phyloP scores from a whole-genome alignment of 2,329 filamentous ascomycete genomes.

The Talaromyces sp. region DNA sequence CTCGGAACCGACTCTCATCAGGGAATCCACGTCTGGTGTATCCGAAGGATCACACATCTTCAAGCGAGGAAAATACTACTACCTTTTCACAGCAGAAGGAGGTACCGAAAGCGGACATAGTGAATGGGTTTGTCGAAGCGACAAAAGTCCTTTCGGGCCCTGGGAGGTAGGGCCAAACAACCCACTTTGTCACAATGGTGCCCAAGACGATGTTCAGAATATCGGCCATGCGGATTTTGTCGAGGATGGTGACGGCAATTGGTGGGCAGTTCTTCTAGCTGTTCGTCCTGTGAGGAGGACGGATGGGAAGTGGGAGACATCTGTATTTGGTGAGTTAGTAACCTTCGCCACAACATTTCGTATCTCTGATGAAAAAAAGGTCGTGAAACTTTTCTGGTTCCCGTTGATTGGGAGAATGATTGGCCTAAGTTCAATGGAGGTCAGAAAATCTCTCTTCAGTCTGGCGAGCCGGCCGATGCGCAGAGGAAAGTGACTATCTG shows the following conservation, averaged over 20 bases:
- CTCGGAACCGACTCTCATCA: slow-evolving; percentile 35
- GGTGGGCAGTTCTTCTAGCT: slow-evolving; percentile 51
- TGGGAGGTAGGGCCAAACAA: slow-evolving; percentile 47
- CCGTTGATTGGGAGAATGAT: slow-evolving; percentile 49
- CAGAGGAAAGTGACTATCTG: not conserved
- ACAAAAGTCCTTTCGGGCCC: slow-evolving; percentile 54
- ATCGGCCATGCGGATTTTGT: slow-evolving; percentile 51
- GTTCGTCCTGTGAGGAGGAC: slow-evolving; percentile 31
- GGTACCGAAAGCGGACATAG: slow-evolving; percentile 59
- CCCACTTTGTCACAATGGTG: not conserved
- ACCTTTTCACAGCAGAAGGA: slow-evolving; percentile 53
- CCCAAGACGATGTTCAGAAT: slow-evolving; percentile 48
- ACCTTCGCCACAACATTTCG: not conserved
- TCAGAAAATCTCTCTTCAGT: slow-evolving; percentile 40
- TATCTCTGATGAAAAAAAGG: slow-evolving; percentile 29
- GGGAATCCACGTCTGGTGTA: slow-evolving; percentile 44
- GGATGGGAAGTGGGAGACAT: slow-evolving; percentile 30
- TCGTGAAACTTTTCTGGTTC: slow-evolving; percentile 51
- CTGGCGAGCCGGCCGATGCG: slow-evolving; percentile 26
- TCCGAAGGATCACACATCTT: slow-evolving; percentile 56
- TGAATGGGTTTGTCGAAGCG: slow-evolving; percentile 56
- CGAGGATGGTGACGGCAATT: slow-evolving; percentile 43
- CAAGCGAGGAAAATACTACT: slow-evolving; percentile 51
- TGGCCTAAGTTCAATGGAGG: slow-evolving; percentile 37
- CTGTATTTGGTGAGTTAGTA: slow-evolving; percentile 39